A percentile compares a stretch with the other conserved stretches of the same genome.
phyloP scores from a whole-genome alignment of 2,329 filamentous ascomycete species.

The Ophiostoma quercus region DNA sequence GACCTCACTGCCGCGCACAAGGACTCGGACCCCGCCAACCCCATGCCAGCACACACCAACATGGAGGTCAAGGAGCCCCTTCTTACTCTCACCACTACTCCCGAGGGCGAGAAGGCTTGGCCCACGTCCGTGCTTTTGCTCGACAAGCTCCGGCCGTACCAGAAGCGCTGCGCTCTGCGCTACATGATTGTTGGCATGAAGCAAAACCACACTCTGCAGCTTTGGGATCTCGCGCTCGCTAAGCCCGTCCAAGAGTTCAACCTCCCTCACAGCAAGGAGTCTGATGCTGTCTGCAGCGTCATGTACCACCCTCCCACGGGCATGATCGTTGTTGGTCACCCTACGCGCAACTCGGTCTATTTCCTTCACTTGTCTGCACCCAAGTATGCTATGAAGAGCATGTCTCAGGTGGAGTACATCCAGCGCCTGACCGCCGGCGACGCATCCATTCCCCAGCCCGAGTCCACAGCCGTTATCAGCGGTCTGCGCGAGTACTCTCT shows the following conservation, averaged over 20 bases:
- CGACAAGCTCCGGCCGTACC: conserved; percentile 90
- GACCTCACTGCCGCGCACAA: conserved; percentile 59
- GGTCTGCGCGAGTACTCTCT: conserved; percentile 95
- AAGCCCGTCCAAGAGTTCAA: conserved; percentile 97
- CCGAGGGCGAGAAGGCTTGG: conserved; percentile 88
- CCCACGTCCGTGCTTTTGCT: conserved; percentile 93
- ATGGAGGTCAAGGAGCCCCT: conserved; percentile 81
- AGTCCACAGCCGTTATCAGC: conserved; percentile 95
- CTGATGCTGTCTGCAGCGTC: conserved; percentile 95
- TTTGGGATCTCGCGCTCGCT: conserved; percentile 93
- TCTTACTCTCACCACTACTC: conserved; percentile 79
- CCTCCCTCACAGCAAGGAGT: conserved; percentile 91
- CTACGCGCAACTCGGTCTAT: conserved; percentile 94
- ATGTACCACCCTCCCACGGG: conserved; percentile 88
- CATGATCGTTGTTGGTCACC: conserved; percentile 91
- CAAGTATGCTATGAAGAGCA: conserved; percentile 75
- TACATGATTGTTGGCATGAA: conserved; percentile 98
- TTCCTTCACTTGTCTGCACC: conserved; percentile 93
- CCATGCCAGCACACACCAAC: conserved; percentile 51
- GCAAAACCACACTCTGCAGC: conserved; percentile 96
- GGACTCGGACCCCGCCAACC: conserved; percentile 46
- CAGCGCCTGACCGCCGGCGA: conserved; percentile 70
- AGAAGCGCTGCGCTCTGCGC: conserved; percentile 80
- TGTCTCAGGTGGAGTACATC: conserved; percentile 86
- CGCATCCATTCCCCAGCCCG: conserved; percentile 69